Base-by-base conservation (phyloP, 352 stramenopile genomes). In the Pythium sp. region DNA sequence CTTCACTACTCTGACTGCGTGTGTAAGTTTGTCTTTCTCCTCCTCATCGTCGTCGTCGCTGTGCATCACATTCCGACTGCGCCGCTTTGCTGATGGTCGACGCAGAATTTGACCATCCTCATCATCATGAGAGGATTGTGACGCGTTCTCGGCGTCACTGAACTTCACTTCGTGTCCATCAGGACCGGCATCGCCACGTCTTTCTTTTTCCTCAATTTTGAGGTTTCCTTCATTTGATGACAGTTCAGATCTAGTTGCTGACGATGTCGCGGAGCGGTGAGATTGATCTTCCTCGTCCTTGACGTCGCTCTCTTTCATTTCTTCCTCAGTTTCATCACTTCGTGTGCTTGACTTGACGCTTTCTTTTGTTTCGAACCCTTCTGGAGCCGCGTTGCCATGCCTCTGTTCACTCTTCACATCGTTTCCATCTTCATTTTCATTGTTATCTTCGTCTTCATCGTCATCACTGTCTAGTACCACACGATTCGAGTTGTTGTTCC, bases 401-500 rank as follows among this genome's bases (percentile, higher is more conserved):
- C 9, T 38, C 34, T 30, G 7, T 36, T 81, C 68, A 15, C 58
- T 70, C 30, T 62, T 22, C 51, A 74, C 69, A 18, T 65, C 65
- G 32, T 58, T 9, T 57, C 30, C 51, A 20, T 34, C 24, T 3
- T 14, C 47, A 26, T 26, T 26, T 28, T 7, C 26, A 1, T 56
- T 22, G n/a, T 32, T 38, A 32, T 77, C 75, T 36, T 85, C 75
- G n/a, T 65, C 67, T 9, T 67, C 72, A 58, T 85, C 77, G 36
- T 85, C 68, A 49, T 80, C 75, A 32, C 76, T 79, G 43, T 80
- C 68, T n/a, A 71, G 24, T 7, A 72, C 56, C 24, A 73, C 43
- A 24, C 61, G 68, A 43, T 57, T 57, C 36, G 49, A 18, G 15
- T 59, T 64, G 30, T 53, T 69, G 30, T 53, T 69, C n/a, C 67